Evolutionary conservation across 1,284 basidiomycete species (phyloP).

Genomic region (Hypsizygus ulmarius): DNA sequence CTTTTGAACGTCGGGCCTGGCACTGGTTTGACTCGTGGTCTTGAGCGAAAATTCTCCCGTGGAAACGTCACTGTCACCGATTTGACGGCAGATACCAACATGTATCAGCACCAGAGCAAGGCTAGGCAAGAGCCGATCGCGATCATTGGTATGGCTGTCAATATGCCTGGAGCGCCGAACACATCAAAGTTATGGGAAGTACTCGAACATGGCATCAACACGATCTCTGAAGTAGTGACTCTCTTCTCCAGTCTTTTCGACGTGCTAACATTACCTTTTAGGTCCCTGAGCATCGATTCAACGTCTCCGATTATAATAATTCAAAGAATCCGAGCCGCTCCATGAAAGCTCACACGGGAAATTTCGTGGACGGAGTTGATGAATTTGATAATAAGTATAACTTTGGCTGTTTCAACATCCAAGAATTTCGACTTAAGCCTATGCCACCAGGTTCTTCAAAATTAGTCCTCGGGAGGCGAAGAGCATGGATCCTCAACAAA

Average conservation of each 20-base stretch:
- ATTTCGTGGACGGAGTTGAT: conserved; percentile 57
- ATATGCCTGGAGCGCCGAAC: conserved; percentile 57
- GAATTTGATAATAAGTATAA: conserved; percentile 57
- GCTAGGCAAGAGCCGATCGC: conserved; percentile 56
- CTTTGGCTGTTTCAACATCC: background rate
- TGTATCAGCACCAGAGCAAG: conserved; percentile 4
- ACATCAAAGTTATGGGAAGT: conserved; percentile 53
- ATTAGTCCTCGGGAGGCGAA: conserved; percentile 70
- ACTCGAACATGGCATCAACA: conserved; percentile 55
- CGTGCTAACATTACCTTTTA: conserved; percentile 23
- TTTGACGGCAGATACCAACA: conserved; percentile 23
- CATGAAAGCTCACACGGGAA: conserved; percentile 56
- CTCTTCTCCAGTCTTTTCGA: conserved; percentile 1
- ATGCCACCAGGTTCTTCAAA: conserved; percentile 54
- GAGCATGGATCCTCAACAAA: conserved; percentile 74
- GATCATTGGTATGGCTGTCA: conserved; percentile 67
- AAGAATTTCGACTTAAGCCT: background rate
- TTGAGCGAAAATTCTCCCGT: conserved; percentile 36
- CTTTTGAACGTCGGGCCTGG: conserved; percentile 61
- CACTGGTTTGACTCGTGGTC: conserved; percentile 38
- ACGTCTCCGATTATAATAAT: conserved; percentile 38
- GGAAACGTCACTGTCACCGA: conserved; percentile 27
- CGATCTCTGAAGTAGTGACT: conserved; percentile 49
- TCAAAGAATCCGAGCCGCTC: conserved; percentile 31
- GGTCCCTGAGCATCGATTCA: conserved; percentile 62